These are phyloP conservation scores for Sugiyamaella smithiae DNA, from an alignment of 805 yeast genomes.

Conservation along the genomic window DNA sequence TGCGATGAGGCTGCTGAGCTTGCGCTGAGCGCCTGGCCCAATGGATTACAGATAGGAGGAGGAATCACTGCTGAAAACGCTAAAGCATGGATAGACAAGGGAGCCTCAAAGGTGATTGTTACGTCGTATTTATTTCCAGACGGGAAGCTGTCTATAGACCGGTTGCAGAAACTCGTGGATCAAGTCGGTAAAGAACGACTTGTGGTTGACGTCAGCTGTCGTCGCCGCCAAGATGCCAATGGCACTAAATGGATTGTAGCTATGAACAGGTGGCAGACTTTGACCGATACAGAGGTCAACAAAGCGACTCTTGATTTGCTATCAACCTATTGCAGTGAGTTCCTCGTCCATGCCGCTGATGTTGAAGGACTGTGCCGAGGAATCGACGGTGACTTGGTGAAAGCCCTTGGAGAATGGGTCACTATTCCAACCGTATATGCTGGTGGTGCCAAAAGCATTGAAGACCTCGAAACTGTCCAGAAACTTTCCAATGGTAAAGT, in stretches of 20 bases:
- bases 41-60: conserved; percentile 82
- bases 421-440: conserved; percentile 85
- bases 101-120: conserved; percentile 86
- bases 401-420: conserved; percentile 71
- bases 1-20: conserved; percentile 80
- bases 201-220: conserved; percentile 90
- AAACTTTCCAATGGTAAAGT: conserved; percentile 74
- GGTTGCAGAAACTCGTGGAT: conserved; percentile 49
- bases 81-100: conserved; percentile 59
- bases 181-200: conserved; percentile 62
- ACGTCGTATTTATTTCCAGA: conserved; percentile 88
- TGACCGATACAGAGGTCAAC: conserved; percentile 63
- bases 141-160: conserved; percentile 48
- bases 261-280: conserved; percentile 94
- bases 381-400: conserved; percentile 77
- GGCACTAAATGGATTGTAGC: conserved; percentile 83
- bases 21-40: conserved; percentile 76
- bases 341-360: conserved; percentile 95
- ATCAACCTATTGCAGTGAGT: conserved; percentile 72
- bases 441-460: conserved; percentile 84
- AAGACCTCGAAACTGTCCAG: conserved; percentile 67
- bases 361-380: conserved; percentile 97
- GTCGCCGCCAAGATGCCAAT: conserved; percentile 41
- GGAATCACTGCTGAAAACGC: conserved; percentile 82
- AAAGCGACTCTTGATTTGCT: conserved; percentile 53